Evolutionary conservation across 495 filamentous ascomycete species (phyloP).

Genomic region (Xylona heveae): DNA sequence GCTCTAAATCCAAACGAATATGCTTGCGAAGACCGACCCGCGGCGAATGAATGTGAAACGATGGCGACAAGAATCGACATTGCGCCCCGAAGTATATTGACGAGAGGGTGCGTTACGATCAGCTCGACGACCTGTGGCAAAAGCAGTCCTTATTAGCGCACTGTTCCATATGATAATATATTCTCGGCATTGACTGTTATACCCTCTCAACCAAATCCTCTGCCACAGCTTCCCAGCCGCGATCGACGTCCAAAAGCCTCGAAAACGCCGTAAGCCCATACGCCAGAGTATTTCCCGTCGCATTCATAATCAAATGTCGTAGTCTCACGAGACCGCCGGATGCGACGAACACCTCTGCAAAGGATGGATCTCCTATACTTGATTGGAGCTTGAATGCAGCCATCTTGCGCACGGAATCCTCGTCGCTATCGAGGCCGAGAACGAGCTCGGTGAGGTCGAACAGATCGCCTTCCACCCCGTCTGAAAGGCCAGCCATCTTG

Average conservation of each 20-base stretch:
- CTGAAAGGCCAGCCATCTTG: no score
- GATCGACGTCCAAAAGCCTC: constrained; percentile 79
- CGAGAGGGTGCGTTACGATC: constrained; percentile 85
- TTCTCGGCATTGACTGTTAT: constrained; percentile 7
- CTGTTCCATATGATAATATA: background rate
- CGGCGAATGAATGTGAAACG: constrained; percentile 56
- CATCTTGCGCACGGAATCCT: constrained; percentile 95
- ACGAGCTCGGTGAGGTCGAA: constrained; percentile 46
- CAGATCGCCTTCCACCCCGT: constrained; percentile 41
- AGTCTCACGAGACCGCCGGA: constrained; percentile 69
- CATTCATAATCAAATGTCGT: constrained; percentile 57
- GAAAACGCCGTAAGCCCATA: constrained; percentile 81
- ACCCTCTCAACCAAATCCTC: constrained; percentile 48
- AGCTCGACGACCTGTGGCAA: constrained; percentile 57
- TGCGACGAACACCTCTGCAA: constrained; percentile 87
- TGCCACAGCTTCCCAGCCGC: constrained; percentile 77
- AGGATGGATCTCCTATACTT: constrained; percentile 85
- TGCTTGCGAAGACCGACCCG: constrained; percentile 19
- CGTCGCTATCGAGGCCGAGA: constrained; percentile 44
- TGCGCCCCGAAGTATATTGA: constrained; percentile 89
- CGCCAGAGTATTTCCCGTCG: constrained; percentile 82
- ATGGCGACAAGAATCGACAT: constrained; percentile 92
- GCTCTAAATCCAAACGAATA: constrained; percentile 67
- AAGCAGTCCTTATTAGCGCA: background rate
- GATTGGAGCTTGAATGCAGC: constrained; percentile 93